Percentiles rank a stretch among this genome's conserved stretches.
These are phyloP conservation scores for Alternaria ethzedia DNA, from an alignment of 2,329 filamentous ascomycete species.

Conservation along the genomic window DNA sequence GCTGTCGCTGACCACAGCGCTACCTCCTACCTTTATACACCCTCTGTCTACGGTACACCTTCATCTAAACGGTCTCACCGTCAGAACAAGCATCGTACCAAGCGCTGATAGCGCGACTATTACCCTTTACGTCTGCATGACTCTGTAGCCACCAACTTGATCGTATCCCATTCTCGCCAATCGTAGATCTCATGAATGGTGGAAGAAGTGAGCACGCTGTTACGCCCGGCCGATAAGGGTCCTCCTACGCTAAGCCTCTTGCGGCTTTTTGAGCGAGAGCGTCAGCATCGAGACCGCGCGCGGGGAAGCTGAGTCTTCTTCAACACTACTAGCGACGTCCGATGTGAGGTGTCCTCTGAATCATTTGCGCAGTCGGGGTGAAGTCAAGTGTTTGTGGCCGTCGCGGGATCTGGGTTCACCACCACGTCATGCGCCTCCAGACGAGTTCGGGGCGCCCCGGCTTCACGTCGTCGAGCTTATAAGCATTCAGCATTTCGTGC, in stretches of 20 bases:
- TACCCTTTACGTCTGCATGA: not conserved
- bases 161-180: not conserved
- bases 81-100: not conserved
- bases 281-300: not conserved
- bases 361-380: too few relatives aligned
- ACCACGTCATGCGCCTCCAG: too few relatives aligned
- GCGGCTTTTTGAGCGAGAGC: conserved; percentile 19
- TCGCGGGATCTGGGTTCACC: too few relatives aligned
- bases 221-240: not conserved
- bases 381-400: too few relatives aligned
- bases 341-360: too few relatives aligned
- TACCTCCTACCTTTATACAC: not conserved
- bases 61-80: not conserved
- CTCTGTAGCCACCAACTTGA: not conserved
- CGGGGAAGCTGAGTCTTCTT: too few relatives aligned
- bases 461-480: too few relatives aligned
- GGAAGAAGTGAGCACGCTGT: not conserved
- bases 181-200: not conserved
- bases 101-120: not conserved
- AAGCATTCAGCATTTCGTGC: too few relatives aligned
- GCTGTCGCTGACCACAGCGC: not conserved
- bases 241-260: conserved; percentile 8
- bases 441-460: too few relatives aligned
- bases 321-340: too few relatives aligned
- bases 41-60: not conserved